Evolutionary conservation across 371 early-diverging fungal genomes (phyloP).

Genomic region (Syncephalastrum racemosum): DNA sequence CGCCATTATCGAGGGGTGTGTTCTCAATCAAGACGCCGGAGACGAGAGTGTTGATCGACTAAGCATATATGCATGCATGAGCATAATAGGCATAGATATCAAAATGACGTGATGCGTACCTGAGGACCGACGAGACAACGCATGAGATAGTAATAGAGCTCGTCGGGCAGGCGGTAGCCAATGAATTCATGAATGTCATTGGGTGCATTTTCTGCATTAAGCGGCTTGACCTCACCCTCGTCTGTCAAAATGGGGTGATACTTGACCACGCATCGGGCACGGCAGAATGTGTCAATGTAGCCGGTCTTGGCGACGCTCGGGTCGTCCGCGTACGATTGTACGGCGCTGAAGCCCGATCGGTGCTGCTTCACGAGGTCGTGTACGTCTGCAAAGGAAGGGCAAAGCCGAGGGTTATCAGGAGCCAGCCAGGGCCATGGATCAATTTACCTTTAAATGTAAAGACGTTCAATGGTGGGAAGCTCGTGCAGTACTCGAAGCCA

Average conservation of each 20-base stretch:
- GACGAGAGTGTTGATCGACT: conserved; percentile 64
- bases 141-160: conserved; percentile 72
- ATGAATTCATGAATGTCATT: conserved; percentile 84
- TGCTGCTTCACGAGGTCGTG: conserved; percentile 70
- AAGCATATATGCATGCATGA: neutral
- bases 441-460: conserved; percentile 64
- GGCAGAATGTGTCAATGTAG: conserved; percentile 74
- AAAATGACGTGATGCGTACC: conserved; percentile 17
- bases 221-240: conserved; percentile 71
- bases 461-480: conserved; percentile 70
- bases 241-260: conserved; percentile 72
- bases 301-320: conserved; percentile 53
- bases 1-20: conserved; percentile 81
- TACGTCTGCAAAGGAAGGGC: conserved; percentile 25
- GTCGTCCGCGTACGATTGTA: conserved; percentile 66
- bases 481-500: conserved; percentile 75
- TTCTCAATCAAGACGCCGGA: conserved; percentile 71
- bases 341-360: conserved; percentile 73
- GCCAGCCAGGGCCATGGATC: too few relatives aligned
- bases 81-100: neutral
- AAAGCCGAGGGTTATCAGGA: neutral
- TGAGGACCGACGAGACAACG: conserved; percentile 72
- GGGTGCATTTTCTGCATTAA: conserved; percentile 67
- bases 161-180: conserved; percentile 77
- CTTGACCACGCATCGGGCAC: conserved; percentile 71